Conservation (phyloP, 768 basidiomycete species). For the Austroboletus eburneus region DNA sequence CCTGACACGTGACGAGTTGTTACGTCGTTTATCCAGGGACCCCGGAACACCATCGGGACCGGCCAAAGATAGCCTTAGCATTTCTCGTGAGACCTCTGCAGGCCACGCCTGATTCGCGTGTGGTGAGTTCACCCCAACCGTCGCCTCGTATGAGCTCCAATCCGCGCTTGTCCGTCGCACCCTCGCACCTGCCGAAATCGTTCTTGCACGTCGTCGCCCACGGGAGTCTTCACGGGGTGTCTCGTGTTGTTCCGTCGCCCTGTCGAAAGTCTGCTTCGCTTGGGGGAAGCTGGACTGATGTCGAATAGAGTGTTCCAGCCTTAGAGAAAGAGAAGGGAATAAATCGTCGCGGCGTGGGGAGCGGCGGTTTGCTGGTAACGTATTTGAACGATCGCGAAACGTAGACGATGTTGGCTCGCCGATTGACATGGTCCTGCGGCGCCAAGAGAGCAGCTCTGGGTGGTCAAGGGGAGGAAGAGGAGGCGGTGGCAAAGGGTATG, state of each 20-base stretch:
- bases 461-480: slow-evolving; percentile 55
- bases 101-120: slow-evolving; percentile 46
- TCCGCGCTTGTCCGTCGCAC: slow-evolving; percentile 53
- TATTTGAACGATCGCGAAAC: slow-evolving; percentile 23
- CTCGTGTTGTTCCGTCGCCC: slow-evolving; percentile 4
- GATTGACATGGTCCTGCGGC: slow-evolving; percentile 12
- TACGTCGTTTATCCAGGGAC: slow-evolving; percentile 17
- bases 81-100: slow-evolving; percentile 53
- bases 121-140: slow-evolving; percentile 26
- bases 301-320: slow-evolving; percentile 26
- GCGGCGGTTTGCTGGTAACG: slow-evolving; percentile 15
- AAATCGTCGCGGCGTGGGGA: slow-evolving; percentile 17
- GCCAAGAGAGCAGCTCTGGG: slow-evolving; percentile 28
- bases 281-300: slow-evolving; percentile 26
- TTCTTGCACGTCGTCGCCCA: slow-evolving; percentile 21
- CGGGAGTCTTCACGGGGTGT: background rate
- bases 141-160: slow-evolving; percentile 49
- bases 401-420: slow-evolving; percentile 2
- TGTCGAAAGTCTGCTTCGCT: slow-evolving; percentile 16
- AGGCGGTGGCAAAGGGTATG: slow-evolving; percentile 38
- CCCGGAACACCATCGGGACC: slow-evolving; percentile 17
- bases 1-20: slow-evolving; percentile 17
- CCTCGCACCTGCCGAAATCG: slow-evolving; percentile 34
- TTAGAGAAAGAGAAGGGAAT: slow-evolving; percentile 21
- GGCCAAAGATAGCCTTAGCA: slow-evolving; percentile 45